Base-by-base conservation (phyloP, 345 rosid genomes). In the Pistacia atlantica region DNA sequence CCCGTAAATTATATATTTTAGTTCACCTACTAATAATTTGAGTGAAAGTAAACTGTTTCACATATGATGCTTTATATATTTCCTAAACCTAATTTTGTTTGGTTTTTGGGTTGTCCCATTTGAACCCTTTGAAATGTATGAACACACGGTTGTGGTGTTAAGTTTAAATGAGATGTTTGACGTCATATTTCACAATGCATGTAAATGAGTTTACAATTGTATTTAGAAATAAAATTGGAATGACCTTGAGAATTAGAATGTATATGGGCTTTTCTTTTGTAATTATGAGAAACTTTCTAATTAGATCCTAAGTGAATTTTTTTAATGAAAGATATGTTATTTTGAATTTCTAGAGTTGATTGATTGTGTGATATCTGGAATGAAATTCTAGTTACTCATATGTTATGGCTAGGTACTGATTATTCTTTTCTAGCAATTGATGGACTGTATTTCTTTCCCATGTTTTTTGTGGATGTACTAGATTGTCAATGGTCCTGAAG, bases 401-500 rank as follows among this genome's bases (percentile, higher is more conserved):
- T 61, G 46, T 18, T 35, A 4, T 74, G 69, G 46, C 17, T 46
- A n/a, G 28, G 45, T 12, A 28, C 17, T 56, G 72, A 45, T 75
- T 12, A 35, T 75, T 35, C 46, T 72, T 54, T 66, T 64, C 71
- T 54, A 49, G 54, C 70, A 58, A 57, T 55, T 56, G 38, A 35
- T 69, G 72, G 71, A 52, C 8, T 45, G 33, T 74, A 64, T 77
- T 33, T 58, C 59, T 78, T 71, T 42, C 46, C 13, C 42, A 75
- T 69, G 58, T 63, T 81, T 76, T 76, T 82, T 35, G 64, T 77
- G 59, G 73, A 84, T 58, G 57, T 77, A 16, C 80, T 78, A 97
- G 98, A 92, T 97, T 72, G 90, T 97, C 69, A 97, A 97, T 86
- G 97, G 98, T 72, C 99, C 98, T 76, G 98, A 94, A 87, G 97